Evolutionary conservation across 805 yeast genomes (phyloP), one percentile per base, ranked within the genome.

Genomic region (Phaffomyces antillensis): DNA sequence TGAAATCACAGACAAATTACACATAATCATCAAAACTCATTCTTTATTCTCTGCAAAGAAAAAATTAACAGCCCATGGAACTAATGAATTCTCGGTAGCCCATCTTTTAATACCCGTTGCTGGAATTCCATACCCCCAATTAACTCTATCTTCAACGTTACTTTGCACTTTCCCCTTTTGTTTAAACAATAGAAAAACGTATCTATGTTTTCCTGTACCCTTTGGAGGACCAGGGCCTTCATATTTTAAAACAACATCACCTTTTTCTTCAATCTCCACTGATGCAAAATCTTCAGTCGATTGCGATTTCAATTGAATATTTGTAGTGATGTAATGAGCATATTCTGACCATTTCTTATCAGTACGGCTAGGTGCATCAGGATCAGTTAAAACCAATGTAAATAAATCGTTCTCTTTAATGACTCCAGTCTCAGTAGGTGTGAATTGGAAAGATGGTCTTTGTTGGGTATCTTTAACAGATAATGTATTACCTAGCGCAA

Each of bases 201-300:
- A 90, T 52, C 96, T 79, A 68, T 90, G 97, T 58, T 81, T 76
- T 13, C 95, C 91, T 0, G 96, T 85, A 44, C 79, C 80, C 40
- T 76, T 75, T 35, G 96, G 96, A n/a, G 96, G 96, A 6, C 77
- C 96, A 4, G 96, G 96, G 0, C 95, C 95, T 53, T 67, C 59
- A 63, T 89, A 88, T 7, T 79, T 68, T 37, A 79, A 58, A 28
- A 84, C 52, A 37, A 71, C 71, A 18, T 50, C 58, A 18, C 76
- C 80, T 36, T 61, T 49, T 16, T 46, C 49, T 15, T 65, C 61
- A 28, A 64, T 49, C n/a, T 65, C 65, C 1, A 72, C 61, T 15
- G 72, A 64, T 35, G 65, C 52, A 25, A 55, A 56, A 38, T 61
- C 67, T 32, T 63, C 56, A 35, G 54, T 62, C 18, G 48, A 25